Percentiles rank a stretch among this genome's conserved stretches.
Evolutionary conservation across 1,284 basidiomycete genomes (phyloP).

Genomic region (Golubevia sp.): DNA sequence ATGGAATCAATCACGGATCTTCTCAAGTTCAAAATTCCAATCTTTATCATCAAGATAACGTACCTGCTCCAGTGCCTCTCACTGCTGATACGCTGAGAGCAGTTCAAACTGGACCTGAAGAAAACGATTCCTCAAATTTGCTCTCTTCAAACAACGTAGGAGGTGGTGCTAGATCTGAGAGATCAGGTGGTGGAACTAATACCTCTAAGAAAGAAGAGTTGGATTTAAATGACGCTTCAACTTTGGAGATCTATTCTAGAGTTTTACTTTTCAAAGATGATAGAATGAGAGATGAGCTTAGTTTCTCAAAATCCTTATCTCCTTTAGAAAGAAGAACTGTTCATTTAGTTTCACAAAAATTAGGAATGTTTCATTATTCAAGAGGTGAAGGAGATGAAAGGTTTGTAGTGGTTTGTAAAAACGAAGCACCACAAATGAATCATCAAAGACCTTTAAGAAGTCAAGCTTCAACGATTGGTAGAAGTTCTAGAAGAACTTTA

Average conservation of each 20-base stretch:
- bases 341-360: constrained; percentile 92
- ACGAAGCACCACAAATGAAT: not conserved
- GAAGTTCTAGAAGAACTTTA: constrained; percentile 4
- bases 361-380: constrained; percentile 91
- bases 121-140: not conserved
- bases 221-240: constrained; percentile 93
- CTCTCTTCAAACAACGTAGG: not conserved
- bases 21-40: too few species aligned
- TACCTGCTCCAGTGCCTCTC: constrained; percentile 17
- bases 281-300: constrained; percentile 93
- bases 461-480: constrained; percentile 44
- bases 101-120: constrained; percentile 12
- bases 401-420: constrained; percentile 85
- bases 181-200: not conserved
- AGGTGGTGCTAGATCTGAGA: not conserved
- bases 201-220: constrained; percentile 67
- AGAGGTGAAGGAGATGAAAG: constrained; percentile 89
- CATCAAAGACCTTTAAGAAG: constrained; percentile 22
- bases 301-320: constrained; percentile 83
- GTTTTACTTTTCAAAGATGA: constrained; percentile 98
- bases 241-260: constrained; percentile 94
- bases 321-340: constrained; percentile 88
- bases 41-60: not conserved
- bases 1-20: constrained; percentile 1
- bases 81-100: constrained; percentile 30